Percentiles rank a stretch among this genome's conserved stretches.
Conservation (phyloP, 495 filamentous ascomycete genomes). For the Hypoxylon trugodes region DNA sequence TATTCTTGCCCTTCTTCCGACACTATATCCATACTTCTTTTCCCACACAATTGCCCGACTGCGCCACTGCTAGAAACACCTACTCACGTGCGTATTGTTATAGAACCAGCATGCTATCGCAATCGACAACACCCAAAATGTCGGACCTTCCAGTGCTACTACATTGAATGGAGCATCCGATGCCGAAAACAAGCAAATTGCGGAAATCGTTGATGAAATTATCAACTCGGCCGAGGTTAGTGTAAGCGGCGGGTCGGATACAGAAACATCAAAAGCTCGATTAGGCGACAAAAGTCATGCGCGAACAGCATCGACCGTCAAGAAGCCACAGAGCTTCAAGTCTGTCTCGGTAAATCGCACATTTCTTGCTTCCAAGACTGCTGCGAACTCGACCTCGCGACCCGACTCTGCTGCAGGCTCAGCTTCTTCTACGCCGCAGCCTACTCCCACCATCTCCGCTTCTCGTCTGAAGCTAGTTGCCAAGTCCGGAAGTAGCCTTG, state of each 20-base stretch:
- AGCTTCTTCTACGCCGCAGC: conserved; percentile 43
- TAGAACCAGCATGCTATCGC: conserved; percentile 39
- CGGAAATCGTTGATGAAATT: conserved; percentile 59
- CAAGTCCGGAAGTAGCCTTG: conserved; percentile 60
- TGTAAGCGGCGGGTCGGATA: conserved; percentile 74
- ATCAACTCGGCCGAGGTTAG: conserved; percentile 64
- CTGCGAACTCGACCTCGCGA: conserved; percentile 57
- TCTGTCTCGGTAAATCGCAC: conserved; percentile 93
- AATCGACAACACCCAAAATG: conserved; percentile 54
- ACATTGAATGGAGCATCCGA: conserved; percentile 59
- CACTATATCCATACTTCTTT: background rate
- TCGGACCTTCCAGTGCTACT: conserved; percentile 45
- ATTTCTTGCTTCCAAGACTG: conserved; percentile 69
- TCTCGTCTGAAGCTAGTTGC: conserved; percentile 62
- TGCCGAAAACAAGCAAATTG: conserved; percentile 58
- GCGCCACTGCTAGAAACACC: conserved; percentile 18
- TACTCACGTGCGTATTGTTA: conserved; percentile 25
- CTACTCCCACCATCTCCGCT: conserved; percentile 47
- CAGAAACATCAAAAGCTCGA: conserved; percentile 63
- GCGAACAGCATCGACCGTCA: conserved; percentile 73
- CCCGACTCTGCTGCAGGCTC: conserved; percentile 56
- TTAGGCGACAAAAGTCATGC: conserved; percentile 66
- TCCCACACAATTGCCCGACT: conserved; percentile 3
- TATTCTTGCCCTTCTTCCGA: background rate
- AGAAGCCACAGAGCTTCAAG: conserved; percentile 90